phyloP scores from a whole-genome alignment of 2,329 filamentous ascomycete genomes.

The Trichophyton verrucosum region DNA sequence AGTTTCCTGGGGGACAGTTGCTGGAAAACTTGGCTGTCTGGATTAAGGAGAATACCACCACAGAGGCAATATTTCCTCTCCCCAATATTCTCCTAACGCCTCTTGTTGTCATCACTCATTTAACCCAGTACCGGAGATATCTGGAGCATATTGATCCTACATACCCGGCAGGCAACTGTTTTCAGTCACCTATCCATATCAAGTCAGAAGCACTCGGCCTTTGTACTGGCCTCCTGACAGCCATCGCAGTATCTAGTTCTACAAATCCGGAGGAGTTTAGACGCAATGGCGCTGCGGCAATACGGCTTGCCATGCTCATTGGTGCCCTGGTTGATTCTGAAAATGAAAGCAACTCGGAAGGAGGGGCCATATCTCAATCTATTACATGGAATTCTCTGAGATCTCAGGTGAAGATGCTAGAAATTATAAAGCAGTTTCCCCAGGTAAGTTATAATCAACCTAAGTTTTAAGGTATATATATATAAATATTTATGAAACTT shows the following conservation, averaged over 20 bases:
- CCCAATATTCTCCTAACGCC: slow-evolving; percentile 27
- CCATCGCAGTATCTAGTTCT: slow-evolving; percentile 27
- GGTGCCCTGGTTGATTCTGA: slow-evolving; percentile 28
- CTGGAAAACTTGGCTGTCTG: slow-evolving; percentile 12
- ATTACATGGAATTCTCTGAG: neutral
- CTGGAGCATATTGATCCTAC: slow-evolving; percentile 8
- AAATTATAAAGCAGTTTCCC: slow-evolving; percentile 16
- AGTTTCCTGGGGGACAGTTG: neutral
- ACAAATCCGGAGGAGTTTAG: slow-evolving; percentile 20
- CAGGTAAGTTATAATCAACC: slow-evolving; percentile 9
- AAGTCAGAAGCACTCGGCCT: slow-evolving; percentile 24
- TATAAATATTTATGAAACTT: neutral
- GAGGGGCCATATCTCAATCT: slow-evolving; percentile 19
- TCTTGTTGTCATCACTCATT: slow-evolving; percentile 29
- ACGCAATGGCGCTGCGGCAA: slow-evolving; percentile 25
- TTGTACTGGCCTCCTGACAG: slow-evolving; percentile 31
- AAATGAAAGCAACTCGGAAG: slow-evolving; percentile 17
- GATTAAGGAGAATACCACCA: slow-evolving; percentile 11
- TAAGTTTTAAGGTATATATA: neutral
- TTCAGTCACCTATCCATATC: slow-evolving; percentile 3
- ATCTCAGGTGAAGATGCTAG: slow-evolving; percentile 13
- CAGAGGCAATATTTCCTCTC: slow-evolving; percentile 12
- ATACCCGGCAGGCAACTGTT: neutral
- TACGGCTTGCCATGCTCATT: slow-evolving; percentile 30
- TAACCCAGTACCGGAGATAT: slow-evolving; percentile 24